phyloP scores from a whole-genome alignment of 2,329 filamentous ascomycete genomes.

The Tolypocladium amazonense region DNA sequence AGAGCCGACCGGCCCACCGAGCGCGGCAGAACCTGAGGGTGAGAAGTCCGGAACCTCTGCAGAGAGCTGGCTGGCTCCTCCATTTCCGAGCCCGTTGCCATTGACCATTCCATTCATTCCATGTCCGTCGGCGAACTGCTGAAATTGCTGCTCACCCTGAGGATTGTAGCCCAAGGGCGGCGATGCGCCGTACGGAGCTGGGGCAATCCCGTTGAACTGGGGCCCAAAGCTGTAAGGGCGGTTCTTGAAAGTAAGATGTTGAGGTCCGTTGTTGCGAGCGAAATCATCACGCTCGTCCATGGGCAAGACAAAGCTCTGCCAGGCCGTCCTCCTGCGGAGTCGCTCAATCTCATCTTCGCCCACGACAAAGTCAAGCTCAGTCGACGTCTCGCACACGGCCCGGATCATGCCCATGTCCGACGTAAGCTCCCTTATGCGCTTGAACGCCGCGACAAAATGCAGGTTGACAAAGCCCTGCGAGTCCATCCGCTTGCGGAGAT shows the following conservation, averaged over 20 bases:
- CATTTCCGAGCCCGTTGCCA: slow-evolving; percentile 12
- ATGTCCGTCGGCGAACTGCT: slow-evolving; percentile 24
- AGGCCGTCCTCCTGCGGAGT: slow-evolving; percentile 62
- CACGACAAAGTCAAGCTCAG: slow-evolving; percentile 61
- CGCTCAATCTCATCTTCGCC: slow-evolving; percentile 72
- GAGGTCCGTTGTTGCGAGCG: slow-evolving; percentile 62
- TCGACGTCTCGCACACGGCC: slow-evolving; percentile 61
- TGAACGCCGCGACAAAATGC: slow-evolving; percentile 72
- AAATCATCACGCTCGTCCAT: slow-evolving; percentile 60
- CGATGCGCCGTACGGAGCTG: slow-evolving; percentile 18
- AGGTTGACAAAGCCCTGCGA: slow-evolving; percentile 84
- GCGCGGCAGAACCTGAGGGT: slow-evolving; percentile 15
- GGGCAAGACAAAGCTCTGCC: slow-evolving; percentile 70
- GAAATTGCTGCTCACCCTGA: slow-evolving; percentile 16
- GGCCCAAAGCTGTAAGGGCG: slow-evolving; percentile 15
- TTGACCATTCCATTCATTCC: slow-evolving; percentile 20
- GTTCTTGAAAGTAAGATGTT: slow-evolving; percentile 26
- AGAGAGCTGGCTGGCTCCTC: slow-evolving; percentile 21
- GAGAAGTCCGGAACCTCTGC: slow-evolving; percentile 29
- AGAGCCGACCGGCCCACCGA: not conserved
- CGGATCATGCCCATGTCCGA: slow-evolving; percentile 64
- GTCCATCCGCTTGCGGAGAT: slow-evolving; percentile 84
- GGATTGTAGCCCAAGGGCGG: slow-evolving; percentile 17
- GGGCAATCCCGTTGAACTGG: slow-evolving; percentile 21
- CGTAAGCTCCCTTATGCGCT: slow-evolving; percentile 44